Conservation (phyloP, 1,139 yeast genomes). For the Barnettozyma hawaiiensis region DNA sequence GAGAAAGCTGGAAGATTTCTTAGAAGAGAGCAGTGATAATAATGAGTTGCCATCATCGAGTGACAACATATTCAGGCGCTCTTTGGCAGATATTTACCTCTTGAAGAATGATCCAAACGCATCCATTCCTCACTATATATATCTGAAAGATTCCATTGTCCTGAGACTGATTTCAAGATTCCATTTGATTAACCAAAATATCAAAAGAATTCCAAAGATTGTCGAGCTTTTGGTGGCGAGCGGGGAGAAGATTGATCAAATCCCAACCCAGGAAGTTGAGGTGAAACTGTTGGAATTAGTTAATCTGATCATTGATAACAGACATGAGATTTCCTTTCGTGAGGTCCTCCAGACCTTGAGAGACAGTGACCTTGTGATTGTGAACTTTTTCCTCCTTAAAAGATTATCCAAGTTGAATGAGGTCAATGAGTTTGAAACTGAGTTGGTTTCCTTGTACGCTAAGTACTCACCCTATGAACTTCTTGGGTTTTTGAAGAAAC, state of each 20-base stretch:
- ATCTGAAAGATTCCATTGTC: conserved; percentile 48
- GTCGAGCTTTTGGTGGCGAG: conserved; percentile 41
- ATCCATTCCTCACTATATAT: conserved; percentile 60
- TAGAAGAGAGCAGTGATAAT: conserved; percentile 26
- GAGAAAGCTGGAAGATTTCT: conserved; percentile 40
- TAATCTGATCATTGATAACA: conserved; percentile 51
- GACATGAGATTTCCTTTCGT: conserved; percentile 58
- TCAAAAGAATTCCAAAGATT: conserved; percentile 46
- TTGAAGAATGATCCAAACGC: conserved; percentile 51
- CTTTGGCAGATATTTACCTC: conserved; percentile 53
- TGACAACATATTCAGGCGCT: conserved; percentile 34
- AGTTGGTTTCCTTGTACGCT: conserved; percentile 59
- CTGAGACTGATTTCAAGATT: conserved; percentile 52
- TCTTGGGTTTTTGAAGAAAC: conserved; percentile 47
- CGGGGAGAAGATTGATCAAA: conserved; percentile 32
- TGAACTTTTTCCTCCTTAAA: conserved; percentile 59
- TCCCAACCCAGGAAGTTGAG: conserved; percentile 41
- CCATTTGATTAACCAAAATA: conserved; percentile 53
- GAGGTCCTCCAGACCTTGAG: conserved; percentile 44
- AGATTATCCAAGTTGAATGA: conserved; percentile 49
- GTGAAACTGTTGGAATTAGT: conserved; percentile 41
- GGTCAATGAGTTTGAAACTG: conserved; percentile 50
- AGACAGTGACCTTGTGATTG: conserved; percentile 39
- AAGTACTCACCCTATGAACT: conserved; percentile 50
- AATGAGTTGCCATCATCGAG: too few relatives aligned